These are phyloP conservation scores for Paratinospora sagittata DNA, from an alignment of 164 flowering plant genomes.

Conservation along the genomic window DNA sequence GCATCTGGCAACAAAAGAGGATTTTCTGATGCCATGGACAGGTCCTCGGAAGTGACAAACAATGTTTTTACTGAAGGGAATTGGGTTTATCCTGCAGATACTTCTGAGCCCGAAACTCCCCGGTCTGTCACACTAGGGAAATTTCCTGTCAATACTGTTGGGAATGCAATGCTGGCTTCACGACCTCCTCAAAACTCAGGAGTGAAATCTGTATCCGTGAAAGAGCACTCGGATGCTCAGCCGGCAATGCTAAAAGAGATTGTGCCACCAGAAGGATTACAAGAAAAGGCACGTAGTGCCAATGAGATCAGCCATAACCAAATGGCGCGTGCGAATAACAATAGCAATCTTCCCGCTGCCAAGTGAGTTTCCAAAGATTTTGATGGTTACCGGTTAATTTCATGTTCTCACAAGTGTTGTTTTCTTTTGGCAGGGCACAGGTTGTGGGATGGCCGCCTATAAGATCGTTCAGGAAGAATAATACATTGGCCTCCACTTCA, in stretches of 20 bases:
- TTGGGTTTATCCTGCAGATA: slow-evolving; percentile 48
- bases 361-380: slow-evolving; percentile 48
- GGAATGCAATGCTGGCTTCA: slow-evolving; percentile 21
- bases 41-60: slow-evolving; percentile 42
- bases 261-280: slow-evolving; percentile 33
- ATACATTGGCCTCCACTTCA: slow-evolving; percentile 63
- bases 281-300: slow-evolving; percentile 33
- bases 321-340: slow-evolving; percentile 32
- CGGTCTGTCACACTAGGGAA: slow-evolving; percentile 44
- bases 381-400: background rate
- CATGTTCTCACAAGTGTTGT: slow-evolving; percentile 7
- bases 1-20: slow-evolving; percentile 81
- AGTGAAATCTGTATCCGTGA: slow-evolving; percentile 21
- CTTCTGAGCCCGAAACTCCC: slow-evolving; percentile 31
- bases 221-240: slow-evolving; percentile 41
- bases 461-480: slow-evolving; percentile 74
- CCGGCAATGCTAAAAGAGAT: slow-evolving; percentile 34
- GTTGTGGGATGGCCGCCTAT: slow-evolving; percentile 99
- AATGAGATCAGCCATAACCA: slow-evolving; percentile 17
- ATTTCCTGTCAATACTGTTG: slow-evolving; percentile 23
- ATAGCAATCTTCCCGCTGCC: slow-evolving; percentile 58
- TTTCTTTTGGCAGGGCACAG: slow-evolving; percentile 61
- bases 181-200: slow-evolving; percentile 21
- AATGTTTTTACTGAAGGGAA: slow-evolving; percentile 37
- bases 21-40: slow-evolving; percentile 71